Conservation (phyloP, 2,329 filamentous ascomycete species). For the Penicillium hesseltinei region DNA sequence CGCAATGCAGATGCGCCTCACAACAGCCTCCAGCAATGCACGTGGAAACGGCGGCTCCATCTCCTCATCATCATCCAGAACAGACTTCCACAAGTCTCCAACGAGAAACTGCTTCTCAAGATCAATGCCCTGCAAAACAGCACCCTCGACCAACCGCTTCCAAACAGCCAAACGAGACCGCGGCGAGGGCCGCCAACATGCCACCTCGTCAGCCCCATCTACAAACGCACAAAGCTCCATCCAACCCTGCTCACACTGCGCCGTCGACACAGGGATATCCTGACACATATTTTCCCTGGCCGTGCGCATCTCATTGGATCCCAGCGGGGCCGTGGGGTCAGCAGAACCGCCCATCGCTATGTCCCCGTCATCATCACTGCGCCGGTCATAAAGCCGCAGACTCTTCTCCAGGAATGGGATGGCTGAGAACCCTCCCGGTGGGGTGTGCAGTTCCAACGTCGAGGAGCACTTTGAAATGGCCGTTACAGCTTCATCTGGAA, state of each 20-base stretch:
- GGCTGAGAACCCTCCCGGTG: constrained; percentile 33
- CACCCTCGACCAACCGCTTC: constrained; percentile 43
- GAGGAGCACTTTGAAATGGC: constrained; percentile 47
- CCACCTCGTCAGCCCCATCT: constrained; percentile 24
- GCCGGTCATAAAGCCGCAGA: constrained; percentile 33
- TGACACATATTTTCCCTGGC: constrained; percentile 45
- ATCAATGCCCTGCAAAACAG: constrained; percentile 41
- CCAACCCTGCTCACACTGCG: constrained; percentile 53
- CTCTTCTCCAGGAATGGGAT: constrained; percentile 29
- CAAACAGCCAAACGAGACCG: constrained; percentile 50
- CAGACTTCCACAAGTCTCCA: constrained; percentile 41
- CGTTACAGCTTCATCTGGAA: constrained; percentile 35
- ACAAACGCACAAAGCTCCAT: constrained; percentile 55
- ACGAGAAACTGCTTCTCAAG: constrained; percentile 44
- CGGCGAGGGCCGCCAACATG: constrained; percentile 50
- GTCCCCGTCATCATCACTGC: constrained; percentile 20
- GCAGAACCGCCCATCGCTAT: constrained; percentile 19
- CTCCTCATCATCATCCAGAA: constrained; percentile 35
- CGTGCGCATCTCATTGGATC: constrained; percentile 25
- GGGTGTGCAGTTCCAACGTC: constrained; percentile 45
- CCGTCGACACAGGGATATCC: constrained; percentile 53
- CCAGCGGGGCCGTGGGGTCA: constrained; percentile 25
- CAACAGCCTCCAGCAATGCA: constrained; percentile 39
- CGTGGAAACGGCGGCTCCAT: constrained; percentile 32
- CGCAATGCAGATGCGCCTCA: constrained; percentile 35